Percentiles rank a stretch among this genome's conserved stretches.
Conservation (phyloP, 805 yeast species). For the Blastobotrys terrestris region DNA sequence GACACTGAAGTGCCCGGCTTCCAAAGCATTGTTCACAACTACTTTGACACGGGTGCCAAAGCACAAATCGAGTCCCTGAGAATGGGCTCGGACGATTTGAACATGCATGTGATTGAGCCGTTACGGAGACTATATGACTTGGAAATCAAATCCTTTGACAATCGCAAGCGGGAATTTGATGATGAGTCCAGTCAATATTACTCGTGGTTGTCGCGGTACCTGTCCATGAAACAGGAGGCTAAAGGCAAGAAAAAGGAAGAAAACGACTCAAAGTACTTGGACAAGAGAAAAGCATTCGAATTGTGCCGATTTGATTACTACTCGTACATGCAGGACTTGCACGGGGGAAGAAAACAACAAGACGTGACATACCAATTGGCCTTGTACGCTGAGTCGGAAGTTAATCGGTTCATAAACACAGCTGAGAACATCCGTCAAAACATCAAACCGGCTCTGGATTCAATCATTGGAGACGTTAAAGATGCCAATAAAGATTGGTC, state of each 20-base stretch:
- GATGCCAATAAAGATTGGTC: conserved; percentile 35
- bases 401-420: conserved; percentile 24
- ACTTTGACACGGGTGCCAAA: conserved; percentile 24
- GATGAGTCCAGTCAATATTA: conserved; percentile 40
- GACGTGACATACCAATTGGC: conserved; percentile 33
- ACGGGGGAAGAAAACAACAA: conserved; percentile 39
- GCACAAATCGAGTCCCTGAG: conserved; percentile 17
- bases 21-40: conserved; percentile 27
- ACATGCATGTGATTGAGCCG: conserved; percentile 33
- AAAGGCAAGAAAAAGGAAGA: conserved; percentile 24
- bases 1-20: conserved; percentile 29
- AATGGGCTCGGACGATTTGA: conserved; percentile 26
- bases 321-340: conserved; percentile 35
- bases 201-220: conserved; percentile 39
- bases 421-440: conserved; percentile 24
- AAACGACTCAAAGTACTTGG: conserved; percentile 36
- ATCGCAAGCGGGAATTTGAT: conserved; percentile 38
- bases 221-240: conserved; percentile 32
- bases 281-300: conserved; percentile 35
- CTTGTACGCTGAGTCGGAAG: conserved; percentile 31
- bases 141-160: conserved; percentile 37
- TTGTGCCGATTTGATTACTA: conserved; percentile 39
- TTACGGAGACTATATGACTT: conserved; percentile 34
- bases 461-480: conserved; percentile 29
- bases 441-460: conserved; percentile 29